Conservation (phyloP, 352 stramenopile species). For the Globisporangium parvum region DNA sequence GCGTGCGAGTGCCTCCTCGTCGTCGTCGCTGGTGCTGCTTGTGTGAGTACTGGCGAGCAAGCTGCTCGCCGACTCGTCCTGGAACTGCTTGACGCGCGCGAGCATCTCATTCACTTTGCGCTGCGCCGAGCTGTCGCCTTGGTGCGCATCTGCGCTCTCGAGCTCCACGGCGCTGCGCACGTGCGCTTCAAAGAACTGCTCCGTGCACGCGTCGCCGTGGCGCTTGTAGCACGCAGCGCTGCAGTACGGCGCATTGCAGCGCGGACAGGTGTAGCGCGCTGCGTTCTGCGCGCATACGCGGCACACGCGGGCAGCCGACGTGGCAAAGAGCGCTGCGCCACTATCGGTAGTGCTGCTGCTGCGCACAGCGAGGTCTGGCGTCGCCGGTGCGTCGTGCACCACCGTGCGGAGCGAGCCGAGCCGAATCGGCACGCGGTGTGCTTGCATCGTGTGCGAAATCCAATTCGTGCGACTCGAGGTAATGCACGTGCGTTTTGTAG, state of each 20-base stretch:
- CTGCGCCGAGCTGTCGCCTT: constrained; percentile 20
- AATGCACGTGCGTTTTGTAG: background rate
- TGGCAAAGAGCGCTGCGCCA: constrained; percentile 11
- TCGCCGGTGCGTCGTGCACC: constrained; percentile 23
- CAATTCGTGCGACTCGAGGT: too few species aligned
- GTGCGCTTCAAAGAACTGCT: constrained; percentile 73
- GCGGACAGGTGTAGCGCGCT: constrained; percentile 78
- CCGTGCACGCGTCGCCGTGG: constrained; percentile 65
- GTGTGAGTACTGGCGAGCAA: background rate
- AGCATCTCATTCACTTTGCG: constrained; percentile 40
- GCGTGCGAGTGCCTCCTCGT: constrained; percentile 19
- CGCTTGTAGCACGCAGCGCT: constrained; percentile 68
- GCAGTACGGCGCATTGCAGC: constrained; percentile 78
- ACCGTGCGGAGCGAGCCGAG: constrained; percentile 43
- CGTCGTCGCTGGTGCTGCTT: constrained; percentile 9
- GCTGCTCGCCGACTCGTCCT: constrained; percentile 24
- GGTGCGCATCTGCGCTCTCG: constrained; percentile 10
- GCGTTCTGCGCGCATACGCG: constrained; percentile 51
- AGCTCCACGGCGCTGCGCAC: constrained; percentile 53
- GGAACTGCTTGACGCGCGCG: constrained; percentile 48
- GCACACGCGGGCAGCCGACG: constrained; percentile 47
- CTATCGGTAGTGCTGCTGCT: background rate
- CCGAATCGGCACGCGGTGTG: too few species aligned
- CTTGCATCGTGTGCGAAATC: too few species aligned
- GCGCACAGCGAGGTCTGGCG: constrained; percentile 1